phyloP scores from a whole-genome alignment of 345 rosid genomes.

The Hevea brasiliensis region DNA sequence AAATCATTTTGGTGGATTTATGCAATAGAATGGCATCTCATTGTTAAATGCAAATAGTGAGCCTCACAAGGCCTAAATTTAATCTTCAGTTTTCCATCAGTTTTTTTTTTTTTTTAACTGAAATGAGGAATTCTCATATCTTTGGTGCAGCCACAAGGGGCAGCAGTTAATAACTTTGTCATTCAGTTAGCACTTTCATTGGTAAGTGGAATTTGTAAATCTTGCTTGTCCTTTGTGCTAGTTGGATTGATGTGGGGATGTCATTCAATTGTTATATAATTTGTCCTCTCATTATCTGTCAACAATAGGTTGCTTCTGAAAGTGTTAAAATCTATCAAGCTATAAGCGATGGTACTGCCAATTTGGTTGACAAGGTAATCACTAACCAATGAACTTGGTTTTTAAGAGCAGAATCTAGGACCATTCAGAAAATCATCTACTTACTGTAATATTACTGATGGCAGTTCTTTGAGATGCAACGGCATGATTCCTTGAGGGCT shows the following conservation, averaged over 20 bases:
- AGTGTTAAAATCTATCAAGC: constrained; percentile 91
- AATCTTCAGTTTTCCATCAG: background rate
- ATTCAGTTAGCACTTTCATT: constrained; percentile 84
- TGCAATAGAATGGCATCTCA: background rate
- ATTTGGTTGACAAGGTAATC: constrained; percentile 91
- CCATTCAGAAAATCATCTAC: constrained; percentile 15
- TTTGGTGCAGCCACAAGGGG: constrained; percentile 84
- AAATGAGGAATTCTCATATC: constrained; percentile 18
- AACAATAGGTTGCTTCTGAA: constrained; percentile 76
- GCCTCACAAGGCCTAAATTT: background rate
- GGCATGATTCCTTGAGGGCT: constrained; percentile 78
- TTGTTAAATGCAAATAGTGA: constrained; percentile 7
- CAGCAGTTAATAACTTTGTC: constrained; percentile 75
- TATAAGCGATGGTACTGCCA: constrained; percentile 73
- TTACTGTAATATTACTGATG: constrained; percentile 23
- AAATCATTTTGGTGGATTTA: constrained; percentile 5
- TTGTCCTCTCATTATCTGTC: constrained; percentile 8
- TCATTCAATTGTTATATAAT: constrained; percentile 2
- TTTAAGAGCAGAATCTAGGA: constrained; percentile 18
- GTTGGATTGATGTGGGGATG: constrained; percentile 8
- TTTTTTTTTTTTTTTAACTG: constrained; percentile 1
- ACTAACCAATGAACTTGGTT: background rate
- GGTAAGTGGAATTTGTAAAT: constrained; percentile 50
- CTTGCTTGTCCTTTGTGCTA: background rate
- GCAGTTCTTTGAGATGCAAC: constrained; percentile 99